phyloP scores from a whole-genome alignment of 2,329 filamentous ascomycete species.

The Phyllosticta paracitricarpa region DNA sequence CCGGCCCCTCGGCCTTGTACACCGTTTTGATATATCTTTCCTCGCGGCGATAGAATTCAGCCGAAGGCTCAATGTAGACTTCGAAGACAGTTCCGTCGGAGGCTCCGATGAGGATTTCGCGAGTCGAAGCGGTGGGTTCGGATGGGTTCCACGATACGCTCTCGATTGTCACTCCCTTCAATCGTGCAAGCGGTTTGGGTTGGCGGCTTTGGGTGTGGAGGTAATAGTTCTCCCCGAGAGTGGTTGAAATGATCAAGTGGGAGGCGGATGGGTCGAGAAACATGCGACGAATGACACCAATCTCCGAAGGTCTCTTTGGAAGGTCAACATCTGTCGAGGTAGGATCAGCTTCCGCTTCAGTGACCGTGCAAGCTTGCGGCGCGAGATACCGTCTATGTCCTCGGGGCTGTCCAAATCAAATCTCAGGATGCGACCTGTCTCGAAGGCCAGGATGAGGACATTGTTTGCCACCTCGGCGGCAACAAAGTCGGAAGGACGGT shows the following conservation, averaged over 20 bases:
- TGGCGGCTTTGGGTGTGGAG: constrained; percentile 90
- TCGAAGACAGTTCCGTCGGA: constrained; percentile 95
- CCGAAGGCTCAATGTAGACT: constrained; percentile 85
- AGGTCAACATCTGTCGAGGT: constrained; percentile 73
- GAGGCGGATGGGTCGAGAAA: constrained; percentile 96
- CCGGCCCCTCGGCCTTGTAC: constrained; percentile 72
- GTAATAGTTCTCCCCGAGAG: constrained; percentile 92
- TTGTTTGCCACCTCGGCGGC: constrained; percentile 96
- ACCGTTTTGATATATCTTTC: constrained; percentile 83
- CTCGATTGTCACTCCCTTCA: constrained; percentile 82
- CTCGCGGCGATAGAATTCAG: constrained; percentile 90
- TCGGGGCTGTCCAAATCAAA: constrained; percentile 90
- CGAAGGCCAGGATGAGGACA: constrained; percentile 83
- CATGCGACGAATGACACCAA: constrained; percentile 87
- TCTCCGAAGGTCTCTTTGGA: constrained; percentile 82
- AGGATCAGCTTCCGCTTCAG: not conserved
- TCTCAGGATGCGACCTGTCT: constrained; percentile 81
- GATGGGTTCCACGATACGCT: constrained; percentile 92
- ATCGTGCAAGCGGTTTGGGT: constrained; percentile 67
- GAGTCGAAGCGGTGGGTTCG: constrained; percentile 81
- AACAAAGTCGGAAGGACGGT: constrained; percentile 89
- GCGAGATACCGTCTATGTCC: constrained; percentile 62
- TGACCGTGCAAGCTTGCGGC: not conserved
- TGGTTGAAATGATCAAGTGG: constrained; percentile 84
- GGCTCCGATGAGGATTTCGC: constrained; percentile 85